Conservation (phyloP, 352 stramenopile genomes). For the Discostella stelligera region DNA sequence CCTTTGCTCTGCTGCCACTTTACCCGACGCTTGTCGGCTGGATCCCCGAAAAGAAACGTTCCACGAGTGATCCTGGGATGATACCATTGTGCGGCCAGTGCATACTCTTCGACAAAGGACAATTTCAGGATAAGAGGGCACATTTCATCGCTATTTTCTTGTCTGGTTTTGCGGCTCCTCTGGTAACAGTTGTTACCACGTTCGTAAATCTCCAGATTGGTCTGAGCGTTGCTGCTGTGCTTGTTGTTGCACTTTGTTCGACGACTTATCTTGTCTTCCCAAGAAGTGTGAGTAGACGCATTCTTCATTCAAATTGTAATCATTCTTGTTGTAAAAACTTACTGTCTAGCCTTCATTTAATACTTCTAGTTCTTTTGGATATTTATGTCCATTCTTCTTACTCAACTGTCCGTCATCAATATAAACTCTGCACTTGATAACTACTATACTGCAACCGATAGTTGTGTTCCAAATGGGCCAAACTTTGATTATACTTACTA, state of each 20-base stretch:
- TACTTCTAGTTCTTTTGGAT: conserved; percentile 35
- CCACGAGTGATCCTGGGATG: conserved; percentile 18
- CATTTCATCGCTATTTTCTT: conserved; percentile 50
- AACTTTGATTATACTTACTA: conserved; percentile 56
- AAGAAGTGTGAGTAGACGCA: too few species aligned
- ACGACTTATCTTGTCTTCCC: conserved; percentile 31
- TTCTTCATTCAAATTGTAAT: too few species aligned
- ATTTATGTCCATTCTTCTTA: conserved; percentile 43
- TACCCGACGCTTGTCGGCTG: conserved; percentile 33
- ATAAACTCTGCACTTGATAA: conserved; percentile 40
- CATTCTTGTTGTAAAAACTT: too few species aligned
- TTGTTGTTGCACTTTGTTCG: conserved; percentile 14
- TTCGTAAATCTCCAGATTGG: conserved; percentile 44
- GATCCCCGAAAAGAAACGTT: conserved; percentile 38
- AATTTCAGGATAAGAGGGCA: conserved; percentile 40
- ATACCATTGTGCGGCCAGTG: conserved; percentile 10
- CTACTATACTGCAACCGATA: conserved; percentile 45
- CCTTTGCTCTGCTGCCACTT: conserved; percentile 19
- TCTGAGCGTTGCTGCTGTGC: conserved; percentile 19
- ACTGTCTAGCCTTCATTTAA: too few species aligned
- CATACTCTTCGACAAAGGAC: conserved; percentile 23
- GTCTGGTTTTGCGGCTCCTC: conserved; percentile 38
- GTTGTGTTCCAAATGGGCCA: conserved; percentile 39
- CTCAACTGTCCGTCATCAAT: conserved; percentile 24
- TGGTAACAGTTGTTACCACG: conserved; percentile 43